A percentile compares a stretch with the other conserved stretches of the same genome.
These are phyloP conservation scores for Glutinoglossum americanum DNA, from an alignment of 495 filamentous ascomycete genomes.

Conservation along the genomic window DNA sequence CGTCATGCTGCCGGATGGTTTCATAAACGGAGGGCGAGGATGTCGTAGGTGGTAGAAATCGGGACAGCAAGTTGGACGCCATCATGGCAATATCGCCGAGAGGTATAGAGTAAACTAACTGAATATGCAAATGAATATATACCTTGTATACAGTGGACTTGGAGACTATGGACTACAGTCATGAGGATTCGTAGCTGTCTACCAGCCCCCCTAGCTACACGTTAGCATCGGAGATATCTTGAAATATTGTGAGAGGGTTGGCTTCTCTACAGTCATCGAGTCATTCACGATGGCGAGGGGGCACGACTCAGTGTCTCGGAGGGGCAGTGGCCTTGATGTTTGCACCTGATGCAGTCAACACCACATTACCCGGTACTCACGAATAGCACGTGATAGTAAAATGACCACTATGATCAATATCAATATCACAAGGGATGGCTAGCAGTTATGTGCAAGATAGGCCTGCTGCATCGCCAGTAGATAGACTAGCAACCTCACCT, in stretches of 20 bases:
- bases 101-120: not conserved
- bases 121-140: not conserved
- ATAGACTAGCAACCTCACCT: not conserved
- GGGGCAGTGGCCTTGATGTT: not conserved
- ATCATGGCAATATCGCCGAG: slow-evolving; percentile 25
- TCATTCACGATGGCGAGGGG: not conserved
- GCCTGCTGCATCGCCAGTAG: not conserved
- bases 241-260: not conserved
- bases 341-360: not conserved
- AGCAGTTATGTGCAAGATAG: slow-evolving; percentile 1
- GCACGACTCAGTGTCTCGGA: not conserved
- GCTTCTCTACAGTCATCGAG: not conserved
- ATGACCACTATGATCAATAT: too few relatives aligned
- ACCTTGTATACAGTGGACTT: not conserved
- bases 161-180: not conserved
- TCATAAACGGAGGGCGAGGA: slow-evolving; percentile 51
- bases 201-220: not conserved
- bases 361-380: not conserved
- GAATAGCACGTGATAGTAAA: not conserved
- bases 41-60: slow-evolving; percentile 37
- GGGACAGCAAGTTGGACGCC: slow-evolving; percentile 59
- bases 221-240: too few relatives aligned
- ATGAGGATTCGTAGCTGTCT: not conserved
- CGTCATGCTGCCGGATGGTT: slow-evolving; percentile 39
- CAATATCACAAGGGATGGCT: not conserved